Evolutionary conservation across 495 filamentous ascomycete genomes (phyloP).

Genomic region (Neurospora intermedia): DNA sequence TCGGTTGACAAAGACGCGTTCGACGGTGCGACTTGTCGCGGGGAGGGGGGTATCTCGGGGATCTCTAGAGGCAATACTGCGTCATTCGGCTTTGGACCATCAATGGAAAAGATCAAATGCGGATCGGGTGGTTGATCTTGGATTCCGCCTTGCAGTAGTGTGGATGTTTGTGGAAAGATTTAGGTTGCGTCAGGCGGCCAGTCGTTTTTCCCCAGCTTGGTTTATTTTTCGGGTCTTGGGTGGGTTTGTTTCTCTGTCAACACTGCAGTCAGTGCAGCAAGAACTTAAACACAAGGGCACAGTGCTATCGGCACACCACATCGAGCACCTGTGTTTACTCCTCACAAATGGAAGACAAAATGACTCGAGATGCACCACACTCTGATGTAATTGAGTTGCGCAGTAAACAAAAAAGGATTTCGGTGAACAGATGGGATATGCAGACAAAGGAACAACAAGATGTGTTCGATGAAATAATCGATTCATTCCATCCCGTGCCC

Average conservation of each 20-base stretch:
- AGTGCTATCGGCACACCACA: neutral
- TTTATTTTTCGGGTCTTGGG: neutral
- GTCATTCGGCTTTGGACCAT: neutral
- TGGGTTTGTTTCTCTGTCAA: neutral
- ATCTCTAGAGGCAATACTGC: neutral
- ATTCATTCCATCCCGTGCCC: neutral
- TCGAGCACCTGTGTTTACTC: neutral
- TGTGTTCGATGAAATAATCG: neutral
- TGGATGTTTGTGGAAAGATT: neutral
- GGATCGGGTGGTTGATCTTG: neutral
- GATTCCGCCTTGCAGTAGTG: neutral
- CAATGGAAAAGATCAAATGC: neutral
- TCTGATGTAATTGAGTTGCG: neutral
- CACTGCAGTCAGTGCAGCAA: neutral
- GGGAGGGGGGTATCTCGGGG: neutral
- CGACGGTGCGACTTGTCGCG: neutral
- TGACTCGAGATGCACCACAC: neutral
- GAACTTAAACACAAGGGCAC: neutral
- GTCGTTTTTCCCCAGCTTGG: neutral
- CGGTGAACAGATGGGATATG: neutral
- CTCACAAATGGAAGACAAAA: neutral
- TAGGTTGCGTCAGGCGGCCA: neutral
- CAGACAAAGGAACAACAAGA: neutral
- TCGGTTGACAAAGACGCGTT: neutral
- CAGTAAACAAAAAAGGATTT: neutral